Base-by-base conservation (phyloP, 208 protist species). In the Sergeia podlipaevii region DNA sequence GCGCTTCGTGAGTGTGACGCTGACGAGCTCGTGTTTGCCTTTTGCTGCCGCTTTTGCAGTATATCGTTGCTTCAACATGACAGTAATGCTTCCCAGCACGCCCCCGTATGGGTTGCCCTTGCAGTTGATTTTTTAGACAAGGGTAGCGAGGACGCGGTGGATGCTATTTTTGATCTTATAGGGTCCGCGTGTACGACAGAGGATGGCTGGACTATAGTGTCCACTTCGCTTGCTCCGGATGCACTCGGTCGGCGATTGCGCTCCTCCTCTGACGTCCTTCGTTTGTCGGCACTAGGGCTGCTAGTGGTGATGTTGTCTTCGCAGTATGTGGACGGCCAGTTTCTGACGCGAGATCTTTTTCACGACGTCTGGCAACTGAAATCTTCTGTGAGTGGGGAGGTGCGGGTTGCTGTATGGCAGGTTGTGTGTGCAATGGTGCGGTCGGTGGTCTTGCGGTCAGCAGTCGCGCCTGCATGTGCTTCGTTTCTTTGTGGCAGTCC, bases 21-120 rank as follows among this genome's bases (percentile, higher is more conserved):
- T 1, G 62, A 83, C 42, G 49, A 54, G 11, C 45, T 88, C 24
- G n/a, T 68, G n/a, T 73, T 77, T 36, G 52, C 51, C n/a, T 87
- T 80, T 61, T 66, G 71, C 2, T 86, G 80, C 43, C 74, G 59
- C 11, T 84, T 77, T 43, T 91, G 83, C 56, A 53, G 67, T 34
- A 69, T 78, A n/a, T 75, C 52, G 6, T 37, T 91, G 33, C 43
- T 57, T 24, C 18, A 43, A 32, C 70, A 85, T 58, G 78, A 89
- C 37, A 49, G 5, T 0, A 88, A 88, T 46, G 78, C 77, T 4
- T 28, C 34, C 15, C 60, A 47, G 8, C 75, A 73, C 49, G 80
- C 72, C 1, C 38, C 30, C 7, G 42, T 46, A 36, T 94, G 87
- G 71, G 63, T 83, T 34, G 37, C 48, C 1, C 36, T 53, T 6